These are phyloP conservation scores for Trichocomaceae sp. DNA, from an alignment of 2,329 filamentous ascomycete species.

Conservation along the genomic window DNA sequence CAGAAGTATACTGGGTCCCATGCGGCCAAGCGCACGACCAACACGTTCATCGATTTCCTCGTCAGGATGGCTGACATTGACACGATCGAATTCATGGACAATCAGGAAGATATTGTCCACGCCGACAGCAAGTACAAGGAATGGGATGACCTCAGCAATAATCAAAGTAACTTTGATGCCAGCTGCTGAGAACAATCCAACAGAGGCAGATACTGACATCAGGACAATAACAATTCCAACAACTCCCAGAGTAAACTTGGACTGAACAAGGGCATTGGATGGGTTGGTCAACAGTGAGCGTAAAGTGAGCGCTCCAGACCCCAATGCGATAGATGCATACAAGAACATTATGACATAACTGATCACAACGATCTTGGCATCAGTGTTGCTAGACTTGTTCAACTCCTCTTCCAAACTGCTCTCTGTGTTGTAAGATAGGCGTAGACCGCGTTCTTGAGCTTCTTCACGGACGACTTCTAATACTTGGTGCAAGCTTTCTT, in stretches of 20 bases:
- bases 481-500: slow-evolving; percentile 66
- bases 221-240: slow-evolving; percentile 91
- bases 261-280: slow-evolving; percentile 79
- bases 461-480: slow-evolving; percentile 74
- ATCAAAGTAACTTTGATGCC: slow-evolving; percentile 94
- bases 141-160: slow-evolving; percentile 97
- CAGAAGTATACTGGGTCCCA: slow-evolving; percentile 93
- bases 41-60: slow-evolving; percentile 80
- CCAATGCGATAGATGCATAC: slow-evolving; percentile 87
- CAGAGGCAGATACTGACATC: slow-evolving; percentile 94
- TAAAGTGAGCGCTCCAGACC: slow-evolving; percentile 74
- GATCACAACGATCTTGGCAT: slow-evolving; percentile 91
- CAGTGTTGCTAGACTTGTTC: slow-evolving; percentile 97
- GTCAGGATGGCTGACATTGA: slow-evolving; percentile 87
- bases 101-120: slow-evolving; percentile 99
- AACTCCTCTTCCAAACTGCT: slow-evolving; percentile 91
- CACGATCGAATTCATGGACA: slow-evolving; percentile 93
- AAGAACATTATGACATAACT: slow-evolving; percentile 99
- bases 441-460: slow-evolving; percentile 67
- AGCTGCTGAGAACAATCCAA: slow-evolving; percentile 85
- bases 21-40: slow-evolving; percentile 81
- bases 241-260: slow-evolving; percentile 93
- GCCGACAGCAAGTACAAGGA: slow-evolving; percentile 90
- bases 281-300: slow-evolving; percentile 75
- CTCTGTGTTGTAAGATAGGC: slow-evolving; percentile 91